Conservation (phyloP, 805 yeast species). For the Candida glaebosa region DNA sequence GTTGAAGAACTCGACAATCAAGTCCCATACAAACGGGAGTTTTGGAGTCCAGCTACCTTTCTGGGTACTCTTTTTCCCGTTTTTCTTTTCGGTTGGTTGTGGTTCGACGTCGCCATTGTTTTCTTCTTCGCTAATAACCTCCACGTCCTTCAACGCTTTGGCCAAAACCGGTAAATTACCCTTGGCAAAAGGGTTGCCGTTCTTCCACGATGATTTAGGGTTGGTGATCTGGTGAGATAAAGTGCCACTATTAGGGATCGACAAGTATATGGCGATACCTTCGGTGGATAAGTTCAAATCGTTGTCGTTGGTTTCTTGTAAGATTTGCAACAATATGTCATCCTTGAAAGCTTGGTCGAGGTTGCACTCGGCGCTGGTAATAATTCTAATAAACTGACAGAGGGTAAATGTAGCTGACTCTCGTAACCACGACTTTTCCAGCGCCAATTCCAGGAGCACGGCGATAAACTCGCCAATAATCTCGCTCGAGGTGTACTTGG, state of each 20-base stretch:
- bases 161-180: constrained; percentile 62
- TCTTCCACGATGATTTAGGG: constrained; percentile 54
- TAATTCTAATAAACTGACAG: constrained; percentile 41
- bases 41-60: constrained; percentile 73
- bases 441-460: constrained; percentile 54
- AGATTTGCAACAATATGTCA: constrained; percentile 23
- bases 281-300: constrained; percentile 69
- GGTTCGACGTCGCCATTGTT: constrained; percentile 27
- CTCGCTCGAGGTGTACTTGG: constrained; percentile 10
- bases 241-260: constrained; percentile 35
- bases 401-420: constrained; percentile 77
- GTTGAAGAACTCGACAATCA: constrained; percentile 46
- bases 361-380: constrained; percentile 4
- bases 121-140: constrained; percentile 30
- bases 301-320: constrained; percentile 45
- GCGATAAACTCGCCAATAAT: constrained; percentile 36
- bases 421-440: constrained; percentile 76
- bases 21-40: constrained; percentile 73
- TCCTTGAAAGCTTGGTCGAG: constrained; percentile 15
- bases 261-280: constrained; percentile 70
- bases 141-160: constrained; percentile 61
- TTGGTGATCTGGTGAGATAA: constrained; percentile 10
- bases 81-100: constrained; percentile 14
- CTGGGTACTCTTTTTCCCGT: constrained; percentile 36
- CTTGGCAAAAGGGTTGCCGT: constrained; percentile 67